A percentile compares a stretch with the other conserved stretches of the same genome.
phyloP scores from a whole-genome alignment of 371 early-diverging fungal species.

The Dichotomocladium elegans region DNA sequence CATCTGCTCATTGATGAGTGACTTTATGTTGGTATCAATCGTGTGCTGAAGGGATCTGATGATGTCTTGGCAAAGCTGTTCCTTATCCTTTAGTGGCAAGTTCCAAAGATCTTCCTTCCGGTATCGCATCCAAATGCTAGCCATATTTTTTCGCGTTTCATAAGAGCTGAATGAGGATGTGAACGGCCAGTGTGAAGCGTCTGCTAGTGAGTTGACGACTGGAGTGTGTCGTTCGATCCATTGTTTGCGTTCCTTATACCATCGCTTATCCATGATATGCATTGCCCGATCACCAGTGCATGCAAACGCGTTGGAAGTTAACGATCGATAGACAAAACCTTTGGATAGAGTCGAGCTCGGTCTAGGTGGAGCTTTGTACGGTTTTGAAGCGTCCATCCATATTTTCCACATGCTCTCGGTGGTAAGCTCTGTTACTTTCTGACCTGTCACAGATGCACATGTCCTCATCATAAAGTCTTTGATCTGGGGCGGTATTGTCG shows the following conservation, averaged over 20 bases:
- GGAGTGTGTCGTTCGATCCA: slow-evolving; percentile 11
- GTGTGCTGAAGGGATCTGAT: slow-evolving; percentile 2
- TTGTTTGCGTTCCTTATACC: slow-evolving; percentile 6
- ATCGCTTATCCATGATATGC: slow-evolving; percentile 14
- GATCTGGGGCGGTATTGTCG: slow-evolving; percentile 20
- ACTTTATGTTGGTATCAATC: slow-evolving; percentile 29
- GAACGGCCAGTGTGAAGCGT: slow-evolving; percentile 31
- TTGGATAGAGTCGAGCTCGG: background rate
- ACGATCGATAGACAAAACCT: background rate
- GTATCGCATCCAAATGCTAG: slow-evolving; percentile 8
- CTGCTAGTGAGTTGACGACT: slow-evolving; percentile 1
- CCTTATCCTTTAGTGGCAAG: background rate
- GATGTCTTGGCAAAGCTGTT: slow-evolving; percentile 6
- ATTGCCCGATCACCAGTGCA: slow-evolving; percentile 9
- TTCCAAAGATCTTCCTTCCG: slow-evolving; percentile 14
- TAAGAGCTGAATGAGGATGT: slow-evolving; percentile 8
- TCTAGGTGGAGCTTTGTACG: background rate
- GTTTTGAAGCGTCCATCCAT: slow-evolving; percentile 10
- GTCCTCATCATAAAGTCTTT: background rate
- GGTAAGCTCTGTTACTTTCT: background rate
- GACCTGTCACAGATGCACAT: background rate
- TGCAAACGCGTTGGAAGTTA: background rate
- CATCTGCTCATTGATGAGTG: slow-evolving; percentile 18
- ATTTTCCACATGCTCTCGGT: slow-evolving; percentile 10
- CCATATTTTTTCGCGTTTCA: slow-evolving; percentile 9